These are phyloP conservation scores for Citrullus amarus DNA, from an alignment of 306 rosid species.

Conservation along the genomic window DNA sequence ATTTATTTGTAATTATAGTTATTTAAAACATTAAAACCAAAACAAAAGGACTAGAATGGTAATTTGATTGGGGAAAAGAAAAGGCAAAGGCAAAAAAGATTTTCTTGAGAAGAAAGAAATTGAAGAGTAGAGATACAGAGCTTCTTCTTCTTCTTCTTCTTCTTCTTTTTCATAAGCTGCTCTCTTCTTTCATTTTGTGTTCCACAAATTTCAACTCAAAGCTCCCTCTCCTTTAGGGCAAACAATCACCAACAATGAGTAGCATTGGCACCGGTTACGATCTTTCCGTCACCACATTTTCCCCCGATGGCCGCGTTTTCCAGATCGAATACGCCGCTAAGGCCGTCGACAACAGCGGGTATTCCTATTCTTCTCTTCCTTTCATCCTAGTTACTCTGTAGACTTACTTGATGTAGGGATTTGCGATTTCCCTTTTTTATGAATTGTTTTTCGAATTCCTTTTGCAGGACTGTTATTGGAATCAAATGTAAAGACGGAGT, in stretches of 20 bases:
- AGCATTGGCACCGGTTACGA: constrained; percentile 99
- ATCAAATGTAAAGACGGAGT: constrained; percentile 94
- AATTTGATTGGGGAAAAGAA: not conserved
- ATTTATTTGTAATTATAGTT: no score
- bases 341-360: constrained; percentile 99
- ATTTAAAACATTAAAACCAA: no score
- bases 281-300: constrained; percentile 94
- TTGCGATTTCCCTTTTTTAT: not conserved
- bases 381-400: not conserved
- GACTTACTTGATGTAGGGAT: not conserved
- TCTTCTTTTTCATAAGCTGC: not conserved
- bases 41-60: not conserved
- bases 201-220: not conserved
- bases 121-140: not conserved
- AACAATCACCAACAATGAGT: constrained; percentile 34
- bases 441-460: not conserved
- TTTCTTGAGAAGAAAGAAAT: constrained; percentile 18
- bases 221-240: not conserved
- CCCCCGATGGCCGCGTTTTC: constrained; percentile 96
- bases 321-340: constrained; percentile 98
- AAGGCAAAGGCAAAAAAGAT: not conserved
- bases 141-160: not conserved
- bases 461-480: constrained; percentile 87
- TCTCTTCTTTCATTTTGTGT: not conserved
- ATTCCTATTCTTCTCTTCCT: not conserved